Percentiles rank a stretch among this genome's conserved stretches.
phyloP scores from a whole-genome alignment of 148 eudicot species.

The Chenopodium formosanum region DNA sequence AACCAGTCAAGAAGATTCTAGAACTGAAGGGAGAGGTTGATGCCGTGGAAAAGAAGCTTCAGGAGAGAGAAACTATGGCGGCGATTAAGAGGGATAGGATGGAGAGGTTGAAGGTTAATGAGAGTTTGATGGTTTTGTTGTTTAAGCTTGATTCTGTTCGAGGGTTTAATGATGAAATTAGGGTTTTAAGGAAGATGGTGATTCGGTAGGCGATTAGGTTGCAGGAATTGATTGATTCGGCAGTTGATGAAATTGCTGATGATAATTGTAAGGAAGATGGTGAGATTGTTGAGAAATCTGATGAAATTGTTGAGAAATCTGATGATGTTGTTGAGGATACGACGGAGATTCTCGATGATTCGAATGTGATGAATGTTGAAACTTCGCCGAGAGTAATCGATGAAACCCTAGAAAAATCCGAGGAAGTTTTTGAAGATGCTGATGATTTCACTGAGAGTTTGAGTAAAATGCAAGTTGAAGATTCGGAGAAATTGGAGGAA shows the following conservation, averaged over 20 bases:
- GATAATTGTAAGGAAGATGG: background rate
- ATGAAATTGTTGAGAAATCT: background rate
- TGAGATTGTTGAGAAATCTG: background rate
- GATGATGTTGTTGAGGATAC: background rate
- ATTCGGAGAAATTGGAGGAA: background rate
- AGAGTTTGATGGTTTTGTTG: slow-evolving; percentile 47
- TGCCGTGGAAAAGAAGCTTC: slow-evolving; percentile 40
- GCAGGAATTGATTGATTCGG: slow-evolving; percentile 62
- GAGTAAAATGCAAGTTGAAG: background rate
- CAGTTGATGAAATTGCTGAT: background rate
- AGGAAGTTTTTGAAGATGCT: background rate
- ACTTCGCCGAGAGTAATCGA: background rate
- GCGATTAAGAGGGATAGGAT: slow-evolving; percentile 32
- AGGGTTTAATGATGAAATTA: slow-evolving; percentile 46
- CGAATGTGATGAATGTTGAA: background rate
- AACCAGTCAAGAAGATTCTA: slow-evolving; percentile 45
- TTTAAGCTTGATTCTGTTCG: slow-evolving; percentile 63
- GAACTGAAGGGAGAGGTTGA: slow-evolving; percentile 38
- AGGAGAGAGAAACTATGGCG: slow-evolving; percentile 31
- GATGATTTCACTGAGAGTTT: background rate
- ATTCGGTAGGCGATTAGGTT: slow-evolving; percentile 51
- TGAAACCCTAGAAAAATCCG: background rate
- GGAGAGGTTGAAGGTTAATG: slow-evolving; percentile 55
- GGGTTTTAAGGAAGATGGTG: slow-evolving; percentile 55
- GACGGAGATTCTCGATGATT: background rate